Percentiles rank a stretch among this genome's conserved stretches.
Conservation (phyloP, 2,329 filamentous ascomycete species). For the Venturia nashicola region DNA sequence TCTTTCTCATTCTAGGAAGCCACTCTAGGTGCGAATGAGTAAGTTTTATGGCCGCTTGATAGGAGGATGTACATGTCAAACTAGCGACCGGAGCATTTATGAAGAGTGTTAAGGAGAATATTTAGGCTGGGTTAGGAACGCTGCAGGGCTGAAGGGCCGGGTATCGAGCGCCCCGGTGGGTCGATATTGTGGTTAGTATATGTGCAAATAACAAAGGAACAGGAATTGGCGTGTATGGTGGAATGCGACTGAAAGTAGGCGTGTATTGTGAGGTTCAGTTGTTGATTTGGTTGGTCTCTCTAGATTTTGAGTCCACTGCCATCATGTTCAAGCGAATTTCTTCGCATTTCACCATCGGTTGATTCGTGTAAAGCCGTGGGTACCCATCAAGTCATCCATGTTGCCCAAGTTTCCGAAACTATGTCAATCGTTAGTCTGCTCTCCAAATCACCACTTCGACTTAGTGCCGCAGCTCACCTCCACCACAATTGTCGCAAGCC, state of each 20-base stretch:
- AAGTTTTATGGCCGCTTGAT: neutral
- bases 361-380: neutral
- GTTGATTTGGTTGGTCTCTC: neutral
- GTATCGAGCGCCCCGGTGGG: too few species aligned
- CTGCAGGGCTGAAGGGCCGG: too few species aligned
- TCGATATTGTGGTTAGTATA: too few species aligned
- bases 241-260: neutral
- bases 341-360: neutral
- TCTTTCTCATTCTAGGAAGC: constrained; percentile 5
- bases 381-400: neutral
- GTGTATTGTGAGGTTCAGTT: neutral
- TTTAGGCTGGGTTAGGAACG: neutral
- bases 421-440: constrained; percentile 1
- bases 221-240: neutral
- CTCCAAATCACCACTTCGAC: neutral
- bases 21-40: constrained; percentile 7
- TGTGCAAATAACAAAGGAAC: too few species aligned
- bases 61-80: neutral
- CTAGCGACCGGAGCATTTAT: neutral
- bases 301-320: neutral
- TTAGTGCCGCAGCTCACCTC: neutral
- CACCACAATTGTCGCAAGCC: neutral
- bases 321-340: neutral
- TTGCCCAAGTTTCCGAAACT: neutral
- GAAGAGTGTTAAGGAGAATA: neutral